Evolutionary conservation across 2,329 filamentous ascomycete genomes (phyloP), one percentile per base, ranked within the genome.

Genomic region (Botryotinia globosa): DNA sequence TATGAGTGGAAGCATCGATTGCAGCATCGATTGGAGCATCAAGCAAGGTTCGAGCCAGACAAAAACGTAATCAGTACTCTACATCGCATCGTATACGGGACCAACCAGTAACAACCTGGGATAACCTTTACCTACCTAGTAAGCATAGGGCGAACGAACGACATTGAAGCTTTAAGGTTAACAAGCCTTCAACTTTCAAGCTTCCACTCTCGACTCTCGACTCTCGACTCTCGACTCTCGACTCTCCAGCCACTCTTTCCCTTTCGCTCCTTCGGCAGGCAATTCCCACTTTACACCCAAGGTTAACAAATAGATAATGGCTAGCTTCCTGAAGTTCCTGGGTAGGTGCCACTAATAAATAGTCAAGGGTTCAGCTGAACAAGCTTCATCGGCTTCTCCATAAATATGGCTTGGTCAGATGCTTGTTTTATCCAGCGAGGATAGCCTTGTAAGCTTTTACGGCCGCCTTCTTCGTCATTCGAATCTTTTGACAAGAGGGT

Each of bases 301-400:
- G 4, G 2, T 4, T 9, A 22, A 45, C 34, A 18, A 61, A 61
- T 61, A 32, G 58, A 59, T 14, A 18, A 9, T 45, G 42, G 62
- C 16, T 56, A 18, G 14, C n/a, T 29, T 54, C n/a, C 51, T 18
- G 6, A 18, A 14, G 14, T 29, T 54, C n/a, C 51, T 18, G 6
- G 25, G 48, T n/a, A 51, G 25, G 48, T n/a, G 14, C 48, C n/a
- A n/a, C n/a, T n/a, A n/a, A n/a, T 3, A 14, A 16, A 20, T 54
- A n/a, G 39, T 39, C 18, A 56, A 56, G 48, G 64, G 34, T 42
- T 67, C 64, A 67, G 64, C 48, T 67, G 64, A 67, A 56, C 64
- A 67, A 67, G 64, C 64, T 65, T 65, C 62, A 64, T 64, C 48
- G 62, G 62, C 62, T 45, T 64, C 32, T 62, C 34, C 34, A 62